Evolutionary conservation across 2,329 filamentous ascomycete species (phyloP).

Genomic region (Alternaria postmessia): DNA sequence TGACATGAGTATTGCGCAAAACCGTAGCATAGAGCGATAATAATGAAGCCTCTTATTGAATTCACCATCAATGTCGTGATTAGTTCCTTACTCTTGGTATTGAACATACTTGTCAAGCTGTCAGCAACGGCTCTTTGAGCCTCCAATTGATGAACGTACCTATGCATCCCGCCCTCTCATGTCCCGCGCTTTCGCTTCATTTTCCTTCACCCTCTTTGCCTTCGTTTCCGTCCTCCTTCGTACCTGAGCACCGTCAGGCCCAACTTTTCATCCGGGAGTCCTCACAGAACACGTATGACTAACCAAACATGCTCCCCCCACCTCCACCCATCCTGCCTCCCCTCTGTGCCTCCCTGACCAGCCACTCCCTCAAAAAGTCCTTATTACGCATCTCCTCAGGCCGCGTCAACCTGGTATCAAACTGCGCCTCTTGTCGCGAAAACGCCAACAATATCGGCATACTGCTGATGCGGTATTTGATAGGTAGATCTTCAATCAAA

Average conservation of each 20-base stretch:
- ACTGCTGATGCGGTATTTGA: constrained; percentile 52
- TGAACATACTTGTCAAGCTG: not conserved
- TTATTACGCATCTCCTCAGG: constrained; percentile 57
- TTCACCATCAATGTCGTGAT: not conserved
- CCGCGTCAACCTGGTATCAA: constrained; percentile 55
- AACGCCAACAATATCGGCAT: constrained; percentile 61
- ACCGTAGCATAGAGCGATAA: not conserved
- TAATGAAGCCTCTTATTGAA: not conserved
- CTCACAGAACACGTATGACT: constrained; percentile 17
- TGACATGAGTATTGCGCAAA: not conserved
- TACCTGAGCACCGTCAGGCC: constrained; percentile 12
- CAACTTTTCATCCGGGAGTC: not conserved
- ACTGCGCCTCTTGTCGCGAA: constrained; percentile 58
- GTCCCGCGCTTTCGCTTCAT: not conserved
- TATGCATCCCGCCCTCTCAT: not conserved
- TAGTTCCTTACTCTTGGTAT: not conserved
- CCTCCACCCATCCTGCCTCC: constrained; percentile 56
- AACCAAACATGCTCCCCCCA: constrained; percentile 53
- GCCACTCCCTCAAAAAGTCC: constrained; percentile 56
- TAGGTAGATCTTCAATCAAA: constrained; percentile 52
- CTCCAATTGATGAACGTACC: not conserved
- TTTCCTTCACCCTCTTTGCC: not conserved
- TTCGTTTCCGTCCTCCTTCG: not conserved
- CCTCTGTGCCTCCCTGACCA: constrained; percentile 57
- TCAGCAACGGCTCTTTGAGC: not conserved